Base-by-base conservation (phyloP, 306 rosid genomes). In the Senna tora region DNA sequence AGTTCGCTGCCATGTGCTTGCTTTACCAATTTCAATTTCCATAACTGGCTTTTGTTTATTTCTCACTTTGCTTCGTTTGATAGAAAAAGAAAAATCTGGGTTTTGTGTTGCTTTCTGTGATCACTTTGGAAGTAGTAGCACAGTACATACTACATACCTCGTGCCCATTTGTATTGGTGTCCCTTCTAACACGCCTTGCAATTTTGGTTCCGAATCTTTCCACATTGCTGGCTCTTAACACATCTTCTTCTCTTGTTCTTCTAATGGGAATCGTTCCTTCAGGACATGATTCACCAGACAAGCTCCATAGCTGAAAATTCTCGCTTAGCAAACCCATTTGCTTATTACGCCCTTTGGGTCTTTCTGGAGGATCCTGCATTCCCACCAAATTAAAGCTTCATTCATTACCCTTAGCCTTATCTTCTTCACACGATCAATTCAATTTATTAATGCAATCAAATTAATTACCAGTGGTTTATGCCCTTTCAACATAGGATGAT, bases 181-280 rank as follows among this genome's bases (percentile, higher is more conserved):
- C 99, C 69, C 99, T 89, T 67, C 89, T 84, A 70, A 89, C 89
- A 70, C 77, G 87, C 38, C 84, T 79, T 38, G 82, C 73, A 14
- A 83, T 22, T 83, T 91, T 95, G 53, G 92, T 89, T 76, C 99
- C 99, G 83, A 81, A 95, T 85, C 79, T 86, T 75, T 65, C 55
- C 2, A 86, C 86, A 57, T 96, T 88, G 43, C 83, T 95, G 0
- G 97, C 96, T 74, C 99, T 82, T n/a, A 86, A 73, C 77, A 95
- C 74, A 43, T 95, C 99, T 57, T 82, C 64, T 81, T 87, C 90
- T 17, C 79, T 84, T 25, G 97, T 91, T 87, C 97, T 88, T 80
- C 99, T 78, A 2, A 95, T 85, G n/a, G 99, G 97, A 41, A 95
- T 72, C n/a, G 99, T 88, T 36, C 99, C 96, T 79, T 86, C 89